Evolutionary conservation across 305 asterid genomes (phyloP).

Genomic region (Ilex paraguariensis): DNA sequence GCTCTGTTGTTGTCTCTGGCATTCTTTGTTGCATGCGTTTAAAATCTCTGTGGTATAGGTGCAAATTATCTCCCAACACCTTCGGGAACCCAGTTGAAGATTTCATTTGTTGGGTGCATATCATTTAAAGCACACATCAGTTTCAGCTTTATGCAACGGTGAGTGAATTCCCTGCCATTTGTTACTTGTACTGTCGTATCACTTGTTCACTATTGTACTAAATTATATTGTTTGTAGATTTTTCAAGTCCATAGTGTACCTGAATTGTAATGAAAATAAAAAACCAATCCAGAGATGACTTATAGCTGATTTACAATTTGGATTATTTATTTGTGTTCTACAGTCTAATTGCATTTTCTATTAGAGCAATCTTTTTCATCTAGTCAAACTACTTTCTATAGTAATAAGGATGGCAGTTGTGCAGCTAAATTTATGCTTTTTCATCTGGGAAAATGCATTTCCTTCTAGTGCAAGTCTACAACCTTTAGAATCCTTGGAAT

Average conservation of each 20-base stretch:
- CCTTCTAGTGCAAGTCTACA: too few species aligned
- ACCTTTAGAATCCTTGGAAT: too few species aligned
- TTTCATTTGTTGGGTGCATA: constrained; percentile 6
- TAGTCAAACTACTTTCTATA: too few species aligned
- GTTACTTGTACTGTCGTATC: constrained; percentile 14
- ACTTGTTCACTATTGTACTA: constrained; percentile 13
- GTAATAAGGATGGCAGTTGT: too few species aligned
- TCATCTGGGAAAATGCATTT: too few species aligned
- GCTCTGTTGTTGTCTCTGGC: constrained; percentile 14
- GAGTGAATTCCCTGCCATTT: constrained; percentile 12
- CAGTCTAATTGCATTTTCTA: background rate
- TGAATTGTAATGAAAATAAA: constrained; percentile 9
- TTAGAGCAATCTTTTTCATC: too few species aligned
- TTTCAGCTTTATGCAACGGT: constrained; percentile 4
- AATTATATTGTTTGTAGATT: constrained; percentile 21
- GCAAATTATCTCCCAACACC: background rate
- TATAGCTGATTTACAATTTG: constrained; percentile 7
- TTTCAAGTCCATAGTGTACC: constrained; percentile 7
- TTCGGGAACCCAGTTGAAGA: constrained; percentile 10
- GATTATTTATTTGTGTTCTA: constrained; percentile 11
- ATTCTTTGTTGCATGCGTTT: constrained; percentile 8
- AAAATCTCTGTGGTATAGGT: background rate
- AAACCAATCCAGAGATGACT: background rate
- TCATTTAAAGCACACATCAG: constrained; percentile 10
- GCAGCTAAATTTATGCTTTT: too few species aligned